A percentile compares a stretch with the other conserved stretches of the same genome.
These are phyloP conservation scores for Trametes cinnabarina DNA, from an alignment of 768 basidiomycete species.

Conservation along the genomic window DNA sequence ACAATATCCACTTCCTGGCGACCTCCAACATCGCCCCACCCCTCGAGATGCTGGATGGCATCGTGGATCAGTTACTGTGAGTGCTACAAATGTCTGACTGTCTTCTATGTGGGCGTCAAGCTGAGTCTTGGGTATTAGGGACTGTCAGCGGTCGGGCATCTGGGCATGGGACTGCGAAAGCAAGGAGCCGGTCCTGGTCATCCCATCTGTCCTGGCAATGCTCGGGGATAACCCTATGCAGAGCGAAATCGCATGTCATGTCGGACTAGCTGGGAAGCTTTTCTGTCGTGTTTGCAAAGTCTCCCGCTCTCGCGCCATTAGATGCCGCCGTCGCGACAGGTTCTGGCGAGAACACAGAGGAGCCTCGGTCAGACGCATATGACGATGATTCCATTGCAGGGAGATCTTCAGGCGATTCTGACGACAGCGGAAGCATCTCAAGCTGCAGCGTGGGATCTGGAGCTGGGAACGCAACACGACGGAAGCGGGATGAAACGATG, in stretches of 20 bases:
- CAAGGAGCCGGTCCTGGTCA: constrained; percentile 12
- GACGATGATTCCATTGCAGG: too few species aligned
- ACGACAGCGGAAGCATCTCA: too few species aligned
- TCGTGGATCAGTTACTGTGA: background rate
- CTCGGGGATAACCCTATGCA: constrained; percentile 49
- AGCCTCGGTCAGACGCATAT: too few species aligned
- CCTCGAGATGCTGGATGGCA: constrained; percentile 37
- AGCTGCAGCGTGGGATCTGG: too few species aligned
- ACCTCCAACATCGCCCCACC: constrained; percentile 42
- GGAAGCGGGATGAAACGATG: too few species aligned
- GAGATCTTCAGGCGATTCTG: too few species aligned
- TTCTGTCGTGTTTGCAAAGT: constrained; percentile 44
- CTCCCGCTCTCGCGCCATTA: constrained; percentile 23
- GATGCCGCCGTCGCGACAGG: constrained; percentile 3
- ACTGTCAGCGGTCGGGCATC: too few species aligned
- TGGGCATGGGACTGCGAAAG: constrained; percentile 37
- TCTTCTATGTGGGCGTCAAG: constrained; percentile 19
- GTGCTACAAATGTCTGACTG: background rate
- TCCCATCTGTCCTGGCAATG: constrained; percentile 15
- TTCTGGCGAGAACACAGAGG: too few species aligned
- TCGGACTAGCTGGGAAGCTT: constrained; percentile 35
- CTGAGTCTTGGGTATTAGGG: too few species aligned
- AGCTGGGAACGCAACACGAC: too few species aligned
- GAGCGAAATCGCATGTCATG: constrained; percentile 44
- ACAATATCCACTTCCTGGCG: constrained; percentile 39